Base-by-base conservation (phyloP, 2,329 filamentous ascomycete species). In the Bipolaris cookei region DNA sequence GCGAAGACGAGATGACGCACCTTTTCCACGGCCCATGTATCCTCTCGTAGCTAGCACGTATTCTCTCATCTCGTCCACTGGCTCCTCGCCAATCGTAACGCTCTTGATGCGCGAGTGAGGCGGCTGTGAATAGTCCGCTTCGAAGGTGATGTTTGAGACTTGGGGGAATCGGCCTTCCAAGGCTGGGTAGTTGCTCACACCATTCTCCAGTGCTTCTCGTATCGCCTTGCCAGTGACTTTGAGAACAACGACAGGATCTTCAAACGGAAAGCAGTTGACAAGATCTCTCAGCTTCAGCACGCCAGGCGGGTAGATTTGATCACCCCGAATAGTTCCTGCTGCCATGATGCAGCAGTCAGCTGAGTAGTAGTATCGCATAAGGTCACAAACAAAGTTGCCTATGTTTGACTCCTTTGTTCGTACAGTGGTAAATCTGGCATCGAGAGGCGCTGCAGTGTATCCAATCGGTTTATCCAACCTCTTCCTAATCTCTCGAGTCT, bases 231-330 rank as follows among this genome's bases (percentile, higher is more conserved):
- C 93, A 0, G 81, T 86, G 4, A 92, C 82, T 32, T 84, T 85
- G 58, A 97, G 80, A 3, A 96, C 86, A 0, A 97, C 89, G 1
- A 93, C 90, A 0, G 92, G 92, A 62, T 97, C 92, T 71, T 97
- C 92, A 66, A 97, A 97, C 0, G 93, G 93, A 65, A 97, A 97
- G 70, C 91, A 96, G 48, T 90, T 90, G 55, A 92, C 85, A n/a
- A 96, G 86, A 68, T 96, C 91, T 69, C 91, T 91, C 57, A 96
- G 79, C 21, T 88, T 82, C 6, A 97, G 79, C 0, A 92, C 81
- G 0, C 92, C 92, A 0, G 91, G 90, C 0, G 91, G 87, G 67
- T 96, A 97, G 30, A 97, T 88, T 74, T 95, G 91, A 70, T 97
- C 92, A 1, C 92, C 92, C 13, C 92, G 86, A 51, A 96, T 91